Base-by-base conservation (phyloP, 495 filamentous ascomycete species). In the Xylaria longipes region DNA sequence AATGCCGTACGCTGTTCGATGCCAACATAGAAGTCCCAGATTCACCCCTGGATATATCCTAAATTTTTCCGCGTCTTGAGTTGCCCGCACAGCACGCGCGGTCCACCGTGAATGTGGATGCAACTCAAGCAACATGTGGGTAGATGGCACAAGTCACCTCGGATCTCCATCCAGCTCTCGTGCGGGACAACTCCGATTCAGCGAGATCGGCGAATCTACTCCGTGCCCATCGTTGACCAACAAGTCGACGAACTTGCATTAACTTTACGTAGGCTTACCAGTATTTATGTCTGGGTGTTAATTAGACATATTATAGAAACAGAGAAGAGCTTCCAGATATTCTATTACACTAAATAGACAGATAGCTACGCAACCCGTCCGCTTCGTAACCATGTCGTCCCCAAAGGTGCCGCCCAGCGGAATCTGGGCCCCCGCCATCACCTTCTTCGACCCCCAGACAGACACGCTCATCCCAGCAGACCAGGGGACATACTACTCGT, bases 381-480 rank as follows among this genome's bases (percentile, higher is more conserved):
- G 25, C 33, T 66, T 20, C 31, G 9, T 37, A 15, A 48, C 48
- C 39, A 75, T 79, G 77, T 69, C 76, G 25, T 73, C 76, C 48
- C 68, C 76, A 29, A 76, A 74, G 17, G 78, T 84, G 35, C 84
- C 84, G 41, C 74, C 78, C 39, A 73, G 78, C n/a, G 84, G 82
- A 46, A 68, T 84, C 72, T 86, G 83, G 82, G 78, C 75, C 35
- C 83, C 84, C 43, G 80, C 83, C 65, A 71, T 86, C 2, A 86
- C 84, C 68, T 85, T 89, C 76, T 90, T 89, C 80, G 72, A 90
- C 79, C 87, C 82, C 15, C 65, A 76, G 17, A 86, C 82, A 6
- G 87, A 90, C 74, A 80, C 75, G 0, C 72, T 91, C 60, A 84
- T 89, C 75, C 79, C 87, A 11, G 72, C 75, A 6, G 71, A 85